phyloP scores from a whole-genome alignment of 2,329 filamentous ascomycete genomes.

The Paecilomyces variotii region DNA sequence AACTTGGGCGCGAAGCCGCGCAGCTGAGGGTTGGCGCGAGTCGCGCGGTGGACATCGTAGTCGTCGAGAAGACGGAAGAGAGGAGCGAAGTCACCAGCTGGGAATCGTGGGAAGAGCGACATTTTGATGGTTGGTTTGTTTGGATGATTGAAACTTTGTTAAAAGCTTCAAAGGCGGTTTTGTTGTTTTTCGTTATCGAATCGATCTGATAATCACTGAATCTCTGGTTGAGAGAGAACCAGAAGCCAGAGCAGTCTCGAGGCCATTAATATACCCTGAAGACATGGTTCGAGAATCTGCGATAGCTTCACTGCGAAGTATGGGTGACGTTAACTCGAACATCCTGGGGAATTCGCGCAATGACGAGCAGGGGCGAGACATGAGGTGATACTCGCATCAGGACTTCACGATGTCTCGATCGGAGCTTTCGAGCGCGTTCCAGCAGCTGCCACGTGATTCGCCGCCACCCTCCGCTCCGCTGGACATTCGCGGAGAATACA shows the following conservation, averaged over 20 bases:
- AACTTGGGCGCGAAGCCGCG: slow-evolving; percentile 37
- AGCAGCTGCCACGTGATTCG: background rate
- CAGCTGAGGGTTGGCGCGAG: slow-evolving; percentile 6
- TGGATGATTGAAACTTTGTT: background rate
- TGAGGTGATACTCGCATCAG: background rate
- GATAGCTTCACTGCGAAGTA: background rate
- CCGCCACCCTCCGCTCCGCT: background rate
- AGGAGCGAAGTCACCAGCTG: slow-evolving; percentile 31
- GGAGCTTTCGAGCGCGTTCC: background rate
- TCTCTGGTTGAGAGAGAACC: background rate
- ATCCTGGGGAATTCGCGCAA: background rate
- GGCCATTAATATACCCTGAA: background rate
- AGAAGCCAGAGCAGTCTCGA: background rate
- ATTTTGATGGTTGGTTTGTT: slow-evolving; percentile 13
- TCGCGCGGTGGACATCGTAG: slow-evolving; percentile 29
- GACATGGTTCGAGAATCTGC: background rate
- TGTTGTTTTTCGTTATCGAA: too few relatives aligned
- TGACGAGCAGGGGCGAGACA: background rate
- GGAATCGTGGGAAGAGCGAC: slow-evolving; percentile 27
- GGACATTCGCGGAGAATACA: background rate
- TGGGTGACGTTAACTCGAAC: background rate
- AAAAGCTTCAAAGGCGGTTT: background rate
- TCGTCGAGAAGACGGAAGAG: slow-evolving; percentile 42
- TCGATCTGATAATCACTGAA: background rate
- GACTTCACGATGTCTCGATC: background rate